These are phyloP conservation scores for Pythium brachiatum DNA, from an alignment of 352 stramenopile genomes.

Conservation along the genomic window DNA sequence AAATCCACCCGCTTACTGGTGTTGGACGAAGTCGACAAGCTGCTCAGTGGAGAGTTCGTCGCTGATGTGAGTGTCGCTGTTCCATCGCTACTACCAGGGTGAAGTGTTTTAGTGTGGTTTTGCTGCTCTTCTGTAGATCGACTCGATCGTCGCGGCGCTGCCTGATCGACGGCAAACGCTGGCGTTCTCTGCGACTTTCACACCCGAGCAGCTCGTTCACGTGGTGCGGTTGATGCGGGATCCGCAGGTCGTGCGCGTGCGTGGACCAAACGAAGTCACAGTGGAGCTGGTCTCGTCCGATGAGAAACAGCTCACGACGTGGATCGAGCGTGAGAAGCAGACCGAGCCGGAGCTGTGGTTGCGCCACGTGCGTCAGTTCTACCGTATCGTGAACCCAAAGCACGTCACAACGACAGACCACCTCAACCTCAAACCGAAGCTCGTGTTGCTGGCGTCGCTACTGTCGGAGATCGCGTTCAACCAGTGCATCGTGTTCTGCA, in stretches of 20 bases:
- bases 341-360: constrained; percentile 65
- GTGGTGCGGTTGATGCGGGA: constrained; percentile 55
- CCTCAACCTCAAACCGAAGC: constrained; percentile 52
- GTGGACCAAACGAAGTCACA: constrained; percentile 49
- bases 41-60: constrained; percentile 65
- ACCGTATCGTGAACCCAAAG: constrained; percentile 41
- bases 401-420: constrained; percentile 11
- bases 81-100: neutral
- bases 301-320: constrained; percentile 36
- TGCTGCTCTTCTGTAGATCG: constrained; percentile 34
- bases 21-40: constrained; percentile 83
- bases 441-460: constrained; percentile 47
- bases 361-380: constrained; percentile 66
- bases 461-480: constrained; percentile 69
- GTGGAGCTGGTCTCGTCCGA: constrained; percentile 60
- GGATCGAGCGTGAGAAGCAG: constrained; percentile 47
- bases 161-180: constrained; percentile 69
- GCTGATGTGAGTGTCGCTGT: constrained; percentile 37
- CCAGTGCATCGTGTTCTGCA: constrained; percentile 85
- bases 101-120: neutral
- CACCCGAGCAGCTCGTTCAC: constrained; percentile 53
- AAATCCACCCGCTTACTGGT: constrained; percentile 58
- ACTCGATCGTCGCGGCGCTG: constrained; percentile 50
- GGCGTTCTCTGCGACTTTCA: constrained; percentile 78
- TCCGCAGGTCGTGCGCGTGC: constrained; percentile 73